Base-by-base conservation (phyloP, 192 early-diverging fungal species). In the Linnemannia hyalina region DNA sequence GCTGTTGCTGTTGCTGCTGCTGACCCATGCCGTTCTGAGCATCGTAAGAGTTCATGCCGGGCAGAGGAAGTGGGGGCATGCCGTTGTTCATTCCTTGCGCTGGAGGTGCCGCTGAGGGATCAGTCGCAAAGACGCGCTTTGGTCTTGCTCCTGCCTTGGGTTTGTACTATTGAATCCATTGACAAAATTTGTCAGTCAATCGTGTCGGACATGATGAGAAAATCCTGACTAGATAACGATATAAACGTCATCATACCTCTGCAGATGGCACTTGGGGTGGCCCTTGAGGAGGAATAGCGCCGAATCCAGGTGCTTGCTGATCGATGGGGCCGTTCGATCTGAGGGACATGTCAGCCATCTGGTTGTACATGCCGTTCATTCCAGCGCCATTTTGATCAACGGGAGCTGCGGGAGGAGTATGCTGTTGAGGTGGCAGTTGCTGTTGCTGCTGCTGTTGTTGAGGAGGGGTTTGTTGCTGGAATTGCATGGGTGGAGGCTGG, bases 111-210 rank as follows among this genome's bases (percentile, higher is more conserved):
- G 79, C 72, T 9, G 73, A 77, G 22, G 75, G 78, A 63, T 86
- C 84, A 11, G 79, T 35, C 6, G 76, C 84, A 44, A 81, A 86
- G 16, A 86, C 84, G 6, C 84, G 84, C 41, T 81, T 80, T 8
- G 84, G 75, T 70, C 84, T 80, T 65, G 84, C 79, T 38, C 79
- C 84, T 40, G 79, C 23, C 55, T 86, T 86, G 54, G 84, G 70
- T 20, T 81, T 86, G 26, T 57, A 42, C 84, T 86, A 73, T 76
- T 38, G 26, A 9, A 35, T 29, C 6, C 23, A 55, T 36, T 36
- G 49, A 11, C 26, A 16, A 60, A 32, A 46, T 10, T 29, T n/a
- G n/a, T n/a, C 4, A 70, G 40, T 23, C 32, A 47, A 42, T 8
- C 26, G 72, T 73, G 26, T 16, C 23, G 44, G 40, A 52, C 18